A percentile compares a stretch with the other conserved stretches of the same genome.
Evolutionary conservation across 2,329 filamentous ascomycete genomes (phyloP).

Genomic region (Simplicillium sp.): DNA sequence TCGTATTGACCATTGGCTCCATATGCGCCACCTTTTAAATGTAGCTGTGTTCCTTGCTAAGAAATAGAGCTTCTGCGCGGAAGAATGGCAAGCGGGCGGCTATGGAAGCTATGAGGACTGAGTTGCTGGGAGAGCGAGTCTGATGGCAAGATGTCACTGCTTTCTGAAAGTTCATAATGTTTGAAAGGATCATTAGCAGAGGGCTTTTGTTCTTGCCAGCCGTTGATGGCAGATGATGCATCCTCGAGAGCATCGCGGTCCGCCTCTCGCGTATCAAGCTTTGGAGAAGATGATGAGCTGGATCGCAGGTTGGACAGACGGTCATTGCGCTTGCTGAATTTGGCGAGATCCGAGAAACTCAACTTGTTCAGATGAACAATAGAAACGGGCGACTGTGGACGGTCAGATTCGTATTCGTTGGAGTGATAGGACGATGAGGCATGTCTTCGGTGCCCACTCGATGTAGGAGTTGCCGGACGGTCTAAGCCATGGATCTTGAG

Average conservation of each 20-base stretch:
- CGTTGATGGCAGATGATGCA: slow-evolving; percentile 13
- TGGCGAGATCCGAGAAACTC: slow-evolving; percentile 17
- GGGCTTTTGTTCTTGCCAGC: slow-evolving; percentile 14
- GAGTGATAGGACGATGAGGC: slow-evolving; percentile 7
- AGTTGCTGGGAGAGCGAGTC: slow-evolving; percentile 12
- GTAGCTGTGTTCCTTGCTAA: background rate
- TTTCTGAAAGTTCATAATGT: slow-evolving; percentile 16
- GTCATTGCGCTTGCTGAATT: slow-evolving; percentile 18
- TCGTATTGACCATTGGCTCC: too few species aligned
- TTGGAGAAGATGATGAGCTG: slow-evolving; percentile 9
- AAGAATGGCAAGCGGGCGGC: too few species aligned
- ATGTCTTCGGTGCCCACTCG: slow-evolving; percentile 1
- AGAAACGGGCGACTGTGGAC: slow-evolving; percentile 18
- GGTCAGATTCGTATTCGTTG: slow-evolving; percentile 5
- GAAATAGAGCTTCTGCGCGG: too few species aligned
- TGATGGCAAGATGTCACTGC: slow-evolving; percentile 14
- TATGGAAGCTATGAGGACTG: background rate
- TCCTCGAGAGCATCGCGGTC: slow-evolving; percentile 13
- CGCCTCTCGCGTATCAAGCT: background rate
- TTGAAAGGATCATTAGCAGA: background rate
- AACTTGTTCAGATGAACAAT: slow-evolving; percentile 11
- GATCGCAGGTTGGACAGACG: slow-evolving; percentile 19
- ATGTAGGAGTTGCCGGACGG: background rate
- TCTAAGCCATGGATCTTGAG: slow-evolving; percentile 3
- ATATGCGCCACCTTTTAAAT: too few species aligned